Base-by-base conservation (phyloP, 345 rosid species). In the Linum tenue region DNA sequence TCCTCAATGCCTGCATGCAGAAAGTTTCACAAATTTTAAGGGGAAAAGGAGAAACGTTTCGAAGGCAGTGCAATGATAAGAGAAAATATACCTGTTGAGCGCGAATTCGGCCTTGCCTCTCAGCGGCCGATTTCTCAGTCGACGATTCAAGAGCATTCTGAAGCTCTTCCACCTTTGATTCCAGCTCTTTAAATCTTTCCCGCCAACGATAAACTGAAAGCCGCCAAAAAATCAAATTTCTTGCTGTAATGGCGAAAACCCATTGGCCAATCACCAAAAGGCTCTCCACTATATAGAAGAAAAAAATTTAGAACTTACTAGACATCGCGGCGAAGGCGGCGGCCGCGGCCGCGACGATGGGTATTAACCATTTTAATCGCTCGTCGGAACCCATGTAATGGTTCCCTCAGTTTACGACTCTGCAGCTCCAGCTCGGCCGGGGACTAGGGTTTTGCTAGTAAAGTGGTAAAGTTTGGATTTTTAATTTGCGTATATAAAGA, bases 71-170 rank as follows among this genome's bases (percentile, higher is more conserved):
- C 31, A 22, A 22, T 22, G 31, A 22, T 22, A 22, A 22, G 64
- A 66, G 7, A 1, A 42, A 55, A 62, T 55, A 64, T 60, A 87
- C 98, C 91, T 90, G 94, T 64, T 90, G 96, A 74, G 96, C 84
- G 68, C 90, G 79, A 67, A 88, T 82, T 66, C 97, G 94, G 64
- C 94, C 98, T 78, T 83, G 90, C 68, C 98, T 78, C 81, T 92
- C 96, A 11, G 97, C 82, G 56, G 87, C 83, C 76, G 85, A 75
- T 75, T 85, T 89, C 35, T 82, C 81, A 58, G 59, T n/a, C 7
- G 87, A 75, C 11, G 87, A 82, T 64, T 80, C 76, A 71, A 92
- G 81, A 72, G 89, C 81, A 57, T 67, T 77, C 67, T 84, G 76
- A 55, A 92, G 88, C 76, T 84, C 81, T 37, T 71, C 59, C 59